Conservation (phyloP, 495 filamentous ascomycete genomes). For the Penicillium silybi region DNA sequence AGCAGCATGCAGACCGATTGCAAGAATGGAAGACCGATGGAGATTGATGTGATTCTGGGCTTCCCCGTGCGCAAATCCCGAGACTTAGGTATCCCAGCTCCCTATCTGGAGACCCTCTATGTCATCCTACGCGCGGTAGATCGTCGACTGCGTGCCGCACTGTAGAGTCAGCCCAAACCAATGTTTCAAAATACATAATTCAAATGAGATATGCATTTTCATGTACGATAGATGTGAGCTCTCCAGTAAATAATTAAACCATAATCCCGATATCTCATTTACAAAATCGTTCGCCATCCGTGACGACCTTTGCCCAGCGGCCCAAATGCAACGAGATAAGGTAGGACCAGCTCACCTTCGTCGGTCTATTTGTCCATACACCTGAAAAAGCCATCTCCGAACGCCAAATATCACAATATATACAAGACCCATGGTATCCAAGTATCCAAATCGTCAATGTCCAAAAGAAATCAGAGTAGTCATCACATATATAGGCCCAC, state of each 20-base stretch:
- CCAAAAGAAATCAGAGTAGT: constrained; percentile 1
- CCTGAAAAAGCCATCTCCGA: not conserved
- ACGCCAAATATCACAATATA: constrained; percentile 4
- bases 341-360: not conserved
- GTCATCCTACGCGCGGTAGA: constrained; percentile 23
- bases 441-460: not conserved
- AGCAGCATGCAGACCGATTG: constrained; percentile 55
- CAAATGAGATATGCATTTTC: not conserved
- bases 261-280: not conserved
- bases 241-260: too few species aligned
- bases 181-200: not conserved
- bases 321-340: not conserved
- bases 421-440: constrained; percentile 10
- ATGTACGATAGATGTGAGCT: not conserved
- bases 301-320: not conserved
- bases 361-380: constrained; percentile 1
- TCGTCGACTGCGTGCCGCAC: constrained; percentile 16
- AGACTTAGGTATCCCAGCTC: constrained; percentile 45
- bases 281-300: not conserved
- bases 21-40: constrained; percentile 46
- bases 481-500: not conserved
- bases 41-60: constrained; percentile 55
- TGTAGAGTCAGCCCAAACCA: not conserved
- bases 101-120: constrained; percentile 47
- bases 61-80: constrained; percentile 47